Evolutionary conservation across 2,329 filamentous ascomycete species (phyloP).

Genomic region (Calonectria pauciramosa): DNA sequence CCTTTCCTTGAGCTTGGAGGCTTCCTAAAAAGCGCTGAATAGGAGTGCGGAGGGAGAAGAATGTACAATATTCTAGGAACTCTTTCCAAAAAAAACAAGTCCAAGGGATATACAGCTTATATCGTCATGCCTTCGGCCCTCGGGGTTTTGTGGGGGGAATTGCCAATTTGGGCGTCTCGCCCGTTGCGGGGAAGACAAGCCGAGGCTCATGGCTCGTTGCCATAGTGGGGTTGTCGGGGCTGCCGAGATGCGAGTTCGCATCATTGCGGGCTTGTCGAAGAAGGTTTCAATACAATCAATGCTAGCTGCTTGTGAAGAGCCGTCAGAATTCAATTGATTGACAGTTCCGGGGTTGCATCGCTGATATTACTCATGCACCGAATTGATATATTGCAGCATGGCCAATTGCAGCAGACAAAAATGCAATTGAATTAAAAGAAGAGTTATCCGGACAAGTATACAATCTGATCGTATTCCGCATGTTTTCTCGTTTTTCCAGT

Average conservation of each 20-base stretch:
- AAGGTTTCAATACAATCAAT: background rate
- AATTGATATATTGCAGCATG: background rate
- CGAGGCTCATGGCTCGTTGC: constrained; percentile 41
- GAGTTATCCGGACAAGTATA: background rate
- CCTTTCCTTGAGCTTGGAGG: background rate
- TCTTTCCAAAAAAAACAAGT: background rate
- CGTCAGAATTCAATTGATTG: background rate
- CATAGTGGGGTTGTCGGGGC: constrained; percentile 21
- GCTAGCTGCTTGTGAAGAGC: no score
- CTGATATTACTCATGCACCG: background rate
- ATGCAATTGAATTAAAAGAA: background rate
- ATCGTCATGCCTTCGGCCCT: constrained; percentile 20
- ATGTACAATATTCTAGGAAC: background rate
- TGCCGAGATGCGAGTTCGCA: background rate
- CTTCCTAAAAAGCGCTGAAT: background rate
- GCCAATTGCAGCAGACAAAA: background rate
- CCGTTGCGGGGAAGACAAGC: constrained; percentile 47
- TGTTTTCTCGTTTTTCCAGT: background rate
- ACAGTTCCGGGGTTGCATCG: background rate
- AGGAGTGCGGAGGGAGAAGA: background rate
- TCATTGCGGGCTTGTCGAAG: background rate
- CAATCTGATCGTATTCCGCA: constrained; percentile 18
- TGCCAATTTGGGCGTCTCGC: constrained; percentile 36
- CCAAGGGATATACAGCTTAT: constrained; percentile 15
- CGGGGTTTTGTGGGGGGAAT: constrained; percentile 21